Base-by-base conservation (phyloP, 208 protist species). In the Leishmania lainsoni region DNA sequence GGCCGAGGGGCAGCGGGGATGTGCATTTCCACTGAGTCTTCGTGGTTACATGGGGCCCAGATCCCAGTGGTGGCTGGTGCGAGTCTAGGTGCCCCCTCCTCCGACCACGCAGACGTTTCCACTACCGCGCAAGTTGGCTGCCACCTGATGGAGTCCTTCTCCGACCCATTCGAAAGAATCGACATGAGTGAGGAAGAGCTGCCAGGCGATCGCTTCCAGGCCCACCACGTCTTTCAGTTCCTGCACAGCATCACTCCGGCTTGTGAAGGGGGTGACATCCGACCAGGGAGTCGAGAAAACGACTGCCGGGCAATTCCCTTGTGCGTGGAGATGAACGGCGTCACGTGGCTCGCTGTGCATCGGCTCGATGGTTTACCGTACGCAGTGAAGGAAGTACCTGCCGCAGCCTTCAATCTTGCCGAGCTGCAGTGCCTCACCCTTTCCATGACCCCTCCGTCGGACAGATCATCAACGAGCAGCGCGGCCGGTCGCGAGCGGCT, bases 161-260 rank as follows among this genome's bases (percentile, higher is more conserved):
- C 66, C 3, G 81, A 73, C 39, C 75, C 70, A 0, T 14, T 77
- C 0, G 81, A 84, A 9, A 26, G n/a, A 49, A 77, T 45, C 5
- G 51, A 71, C 65, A 59, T 4, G 5, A 84, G 75, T 69, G 78
- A 85, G 20, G 85, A 87, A 42, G 80, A 83, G 69, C 76, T 87
- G 54, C 82, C 87, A 12, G 91, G 91, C 20, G 85, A 91, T 70
- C 86, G 89, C 74, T 94, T 94, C 76, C 83, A 84, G 45, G 75
- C 82, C 35, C 91, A 92, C 79, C 91, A 94, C 63, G 80, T 74
- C 17, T 94, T 90, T 79, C 89, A 94, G 83, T 94, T 92, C 70
- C 59, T 88, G 22, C 89, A 92, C 83, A 81, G 68, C 48, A 52
- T 90, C 10, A 14, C 48, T 2, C 51, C 71, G 71, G 29, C 49